phyloP scores from a whole-genome alignment of 2,329 filamentous ascomycete species.

The Xylariales sp. region DNA sequence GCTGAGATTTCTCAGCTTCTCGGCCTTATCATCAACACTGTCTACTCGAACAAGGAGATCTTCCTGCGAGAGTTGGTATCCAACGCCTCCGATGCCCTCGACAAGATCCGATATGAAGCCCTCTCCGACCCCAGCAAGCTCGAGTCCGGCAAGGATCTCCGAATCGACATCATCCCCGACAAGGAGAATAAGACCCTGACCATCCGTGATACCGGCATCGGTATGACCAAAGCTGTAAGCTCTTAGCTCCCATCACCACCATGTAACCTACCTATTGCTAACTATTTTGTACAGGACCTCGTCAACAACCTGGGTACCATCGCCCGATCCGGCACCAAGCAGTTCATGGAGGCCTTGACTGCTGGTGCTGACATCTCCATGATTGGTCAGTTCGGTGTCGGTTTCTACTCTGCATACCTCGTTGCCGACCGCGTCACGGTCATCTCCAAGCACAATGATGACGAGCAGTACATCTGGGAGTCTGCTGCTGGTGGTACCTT shows the following conservation, averaged over 20 bases:
- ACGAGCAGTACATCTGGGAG: slow-evolving; percentile 99
- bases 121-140: slow-evolving; percentile 97
- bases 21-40: slow-evolving; percentile 99
- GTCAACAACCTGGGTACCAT: slow-evolving; percentile 99
- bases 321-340: slow-evolving; percentile 98
- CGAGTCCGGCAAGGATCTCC: slow-evolving; percentile 94
- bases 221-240: slow-evolving; percentile 99
- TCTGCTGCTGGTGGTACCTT: slow-evolving; percentile 96
- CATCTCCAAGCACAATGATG: slow-evolving; percentile 98
- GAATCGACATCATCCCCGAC: slow-evolving; percentile 98
- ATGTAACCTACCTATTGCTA: no score
- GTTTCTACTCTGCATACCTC: slow-evolving; percentile 99
- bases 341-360: slow-evolving; percentile 99
- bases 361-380: slow-evolving; percentile 99
- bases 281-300: slow-evolving; percentile 63
- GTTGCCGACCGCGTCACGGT: slow-evolving; percentile 95
- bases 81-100: slow-evolving; percentile 96
- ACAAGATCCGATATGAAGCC: slow-evolving; percentile 99
- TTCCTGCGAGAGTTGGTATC: slow-evolving; percentile 98
- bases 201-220: slow-evolving; percentile 96
- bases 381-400: slow-evolving; percentile 99
- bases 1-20: slow-evolving; percentile 99
- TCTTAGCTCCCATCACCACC: background rate
- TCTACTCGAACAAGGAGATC: slow-evolving; percentile 99
- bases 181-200: slow-evolving; percentile 97